These are phyloP conservation scores for Microcera coccophila DNA, from an alignment of 2,329 filamentous ascomycete genomes.

Conservation along the genomic window DNA sequence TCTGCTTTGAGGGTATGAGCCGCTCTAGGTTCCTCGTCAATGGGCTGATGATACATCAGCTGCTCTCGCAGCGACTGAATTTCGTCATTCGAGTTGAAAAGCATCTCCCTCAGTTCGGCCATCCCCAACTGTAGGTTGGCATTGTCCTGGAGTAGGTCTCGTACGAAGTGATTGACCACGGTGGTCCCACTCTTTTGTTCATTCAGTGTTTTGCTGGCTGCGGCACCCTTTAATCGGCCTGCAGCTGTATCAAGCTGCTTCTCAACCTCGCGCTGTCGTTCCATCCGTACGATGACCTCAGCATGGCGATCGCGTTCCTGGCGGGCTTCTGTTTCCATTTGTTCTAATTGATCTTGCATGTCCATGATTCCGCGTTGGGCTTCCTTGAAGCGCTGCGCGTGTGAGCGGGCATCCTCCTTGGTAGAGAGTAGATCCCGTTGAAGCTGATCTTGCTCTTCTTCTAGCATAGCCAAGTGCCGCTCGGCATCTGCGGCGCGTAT, in stretches of 20 bases:
- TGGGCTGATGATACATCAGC: slow-evolving; percentile 71
- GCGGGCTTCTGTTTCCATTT: slow-evolving; percentile 77
- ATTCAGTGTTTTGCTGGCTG: slow-evolving; percentile 63
- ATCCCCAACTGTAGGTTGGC: slow-evolving; percentile 90
- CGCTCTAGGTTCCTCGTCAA: slow-evolving; percentile 41
- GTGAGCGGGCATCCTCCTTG: slow-evolving; percentile 71
- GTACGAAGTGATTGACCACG: slow-evolving; percentile 93
- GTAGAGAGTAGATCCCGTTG: slow-evolving; percentile 64
- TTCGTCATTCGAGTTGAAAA: slow-evolving; percentile 89
- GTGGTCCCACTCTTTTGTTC: slow-evolving; percentile 56
- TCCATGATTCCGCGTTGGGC: slow-evolving; percentile 75
- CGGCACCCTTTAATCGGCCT: slow-evolving; percentile 75
- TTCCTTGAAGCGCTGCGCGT: slow-evolving; percentile 77
- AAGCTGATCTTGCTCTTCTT: slow-evolving; percentile 73
- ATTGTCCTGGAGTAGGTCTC: slow-evolving; percentile 92
- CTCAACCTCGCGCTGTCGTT: slow-evolving; percentile 77
- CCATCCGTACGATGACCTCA: slow-evolving; percentile 78
- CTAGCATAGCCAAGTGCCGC: slow-evolving; percentile 71
- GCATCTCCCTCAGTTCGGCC: slow-evolving; percentile 83
- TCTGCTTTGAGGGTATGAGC: slow-evolving; percentile 66
- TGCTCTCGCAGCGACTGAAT: slow-evolving; percentile 84
- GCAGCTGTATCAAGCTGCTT: slow-evolving; percentile 76
- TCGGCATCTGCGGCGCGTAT: slow-evolving; percentile 75
- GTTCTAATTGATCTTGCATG: slow-evolving; percentile 82
- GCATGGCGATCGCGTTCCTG: slow-evolving; percentile 78